Base-by-base conservation (phyloP, 495 filamentous ascomycete genomes). In the Penicillium bialowiezense region DNA sequence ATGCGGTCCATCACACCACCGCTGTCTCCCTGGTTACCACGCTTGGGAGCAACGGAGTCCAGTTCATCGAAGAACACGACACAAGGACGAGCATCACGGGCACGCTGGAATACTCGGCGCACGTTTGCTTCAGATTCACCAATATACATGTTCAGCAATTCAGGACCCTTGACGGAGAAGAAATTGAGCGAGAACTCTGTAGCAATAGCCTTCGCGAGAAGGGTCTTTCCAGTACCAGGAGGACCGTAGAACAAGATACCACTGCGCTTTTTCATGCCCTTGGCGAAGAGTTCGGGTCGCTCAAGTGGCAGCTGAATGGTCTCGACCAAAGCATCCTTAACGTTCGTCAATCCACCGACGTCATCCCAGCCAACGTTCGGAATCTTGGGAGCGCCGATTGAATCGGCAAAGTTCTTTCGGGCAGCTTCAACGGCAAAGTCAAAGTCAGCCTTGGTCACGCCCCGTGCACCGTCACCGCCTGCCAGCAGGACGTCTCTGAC, bases 1-100 rank as follows among this genome's bases (percentile, higher is more conserved):
- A 99, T 97, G 51, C 93, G 85, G 68, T 99, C 93, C 95, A 97
- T 99, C 28, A 99, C 93, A 66, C 93, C 93, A 38, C 95, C 95
- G 47, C 89, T 95, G 65, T 99, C 93, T 36, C 93, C 93, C 65
- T 98, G 93, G 60, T 99, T 97, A 15, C 93, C 93, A 60, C 93
- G 76, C 74, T 99, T 99, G 1, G 93, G 93, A 13, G 93, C 93
- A 7, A 99, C 95, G 1, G 90, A 96, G 59, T 99, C 93, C 56
- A 99, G 65, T 69, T 99, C 93, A 56, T 99, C 93, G 57, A 98
- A 98, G 78, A 98, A 98, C 19, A 98, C 93, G 35, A 97, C 92
- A 55, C 93, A 98, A 1, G 93, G 93, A n/a, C 92, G 75, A 7
- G 93, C 93, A 69, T 97, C 93, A 7, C 95, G 77, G 7, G 93